A percentile compares a stretch with the other conserved stretches of the same genome.
These are phyloP conservation scores for Starmerella potacharoeniae DNA, from an alignment of 805 yeast species.

Conservation along the genomic window DNA sequence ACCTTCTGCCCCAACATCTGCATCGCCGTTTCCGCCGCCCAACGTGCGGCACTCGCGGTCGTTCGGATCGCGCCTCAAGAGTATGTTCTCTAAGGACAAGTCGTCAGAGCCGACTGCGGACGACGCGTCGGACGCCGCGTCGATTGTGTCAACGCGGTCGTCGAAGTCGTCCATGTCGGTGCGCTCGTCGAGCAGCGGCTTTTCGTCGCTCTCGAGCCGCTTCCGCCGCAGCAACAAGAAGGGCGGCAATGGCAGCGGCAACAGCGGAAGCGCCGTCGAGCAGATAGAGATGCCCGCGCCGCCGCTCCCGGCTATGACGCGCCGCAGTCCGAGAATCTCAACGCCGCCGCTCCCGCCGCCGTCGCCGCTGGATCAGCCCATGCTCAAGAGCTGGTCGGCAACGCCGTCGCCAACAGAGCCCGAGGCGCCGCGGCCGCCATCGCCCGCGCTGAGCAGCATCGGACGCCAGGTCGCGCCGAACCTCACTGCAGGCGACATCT, in stretches of 20 bases:
- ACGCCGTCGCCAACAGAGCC: background rate
- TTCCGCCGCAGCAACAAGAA: constrained; percentile 2
- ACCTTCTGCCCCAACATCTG: background rate
- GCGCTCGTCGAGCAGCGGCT: constrained; percentile 18
- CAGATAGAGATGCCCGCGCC: background rate
- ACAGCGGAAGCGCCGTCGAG: background rate
- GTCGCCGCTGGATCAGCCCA: background rate
- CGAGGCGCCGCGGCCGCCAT: constrained; percentile 6
- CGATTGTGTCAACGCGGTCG: constrained; percentile 24
- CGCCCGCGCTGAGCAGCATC: constrained; percentile 10
- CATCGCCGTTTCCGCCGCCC: background rate
- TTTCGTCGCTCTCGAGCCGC: constrained; percentile 8
- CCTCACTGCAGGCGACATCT: constrained; percentile 17
- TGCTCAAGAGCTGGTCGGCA: background rate
- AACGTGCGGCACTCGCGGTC: constrained; percentile 4
- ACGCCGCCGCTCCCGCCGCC: background rate
- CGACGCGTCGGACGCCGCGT: constrained; percentile 17
- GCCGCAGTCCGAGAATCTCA: background rate
- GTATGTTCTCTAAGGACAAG: background rate
- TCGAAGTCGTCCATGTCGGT: constrained; percentile 24
- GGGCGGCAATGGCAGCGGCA: too few relatives aligned
- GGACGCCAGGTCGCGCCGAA: constrained; percentile 4
- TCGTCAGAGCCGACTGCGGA: background rate
- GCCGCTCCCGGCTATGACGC: background rate
- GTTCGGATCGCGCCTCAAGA: constrained; percentile 3